Evolutionary conservation across 345 rosid species (phyloP), one percentile per base, ranked within the genome.

Genomic region (Moricandia arvensis): DNA sequence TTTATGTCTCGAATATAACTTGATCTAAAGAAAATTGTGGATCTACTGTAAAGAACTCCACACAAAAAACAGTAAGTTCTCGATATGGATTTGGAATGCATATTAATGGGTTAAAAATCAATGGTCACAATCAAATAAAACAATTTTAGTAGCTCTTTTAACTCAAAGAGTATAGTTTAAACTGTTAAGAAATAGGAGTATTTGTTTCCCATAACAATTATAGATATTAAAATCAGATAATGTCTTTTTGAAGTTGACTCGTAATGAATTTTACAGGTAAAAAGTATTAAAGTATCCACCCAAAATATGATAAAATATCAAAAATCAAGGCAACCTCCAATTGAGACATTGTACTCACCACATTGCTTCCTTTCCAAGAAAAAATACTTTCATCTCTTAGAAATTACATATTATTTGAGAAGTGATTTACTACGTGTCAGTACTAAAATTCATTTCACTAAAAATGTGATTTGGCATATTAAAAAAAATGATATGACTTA

Each of bases 331-430:
- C 51, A 45, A 45, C 51, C 18, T 3, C 11, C 63, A 49, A 78
- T 41, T n/a, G 60, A 1, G 77, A 64, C 72, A 13, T 65, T 47
- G 58, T 2, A 59, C 63, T 58, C 10, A 17, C 47, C 6, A 66
- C 66, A 72, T 66, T 49, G 77, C 69, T 78, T 78, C 64, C 69
- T 3, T 37, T 0, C 2, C 15, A 35, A 68, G 69, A 15, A 78
- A 78, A 5, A n/a, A 5, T 38, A 38, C n/a, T n/a, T n/a, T n/a
- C n/a, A n/a, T n/a, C n/a, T n/a, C n/a, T n/a, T n/a, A n/a, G n/a
- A n/a, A n/a, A n/a, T n/a, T n/a, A n/a, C n/a, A n/a, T n/a, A n/a
- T n/a, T n/a, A n/a, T n/a, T n/a, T n/a, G n/a, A n/a, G n/a, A n/a
- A n/a, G n/a, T n/a, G n/a, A n/a, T n/a, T n/a, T n/a, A n/a, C n/a